Evolutionary conservation across 2,329 filamentous ascomycete genomes (phyloP), one percentile per base, ranked within the genome.

Genomic region (Pseudocercospora pini-densiflorae): DNA sequence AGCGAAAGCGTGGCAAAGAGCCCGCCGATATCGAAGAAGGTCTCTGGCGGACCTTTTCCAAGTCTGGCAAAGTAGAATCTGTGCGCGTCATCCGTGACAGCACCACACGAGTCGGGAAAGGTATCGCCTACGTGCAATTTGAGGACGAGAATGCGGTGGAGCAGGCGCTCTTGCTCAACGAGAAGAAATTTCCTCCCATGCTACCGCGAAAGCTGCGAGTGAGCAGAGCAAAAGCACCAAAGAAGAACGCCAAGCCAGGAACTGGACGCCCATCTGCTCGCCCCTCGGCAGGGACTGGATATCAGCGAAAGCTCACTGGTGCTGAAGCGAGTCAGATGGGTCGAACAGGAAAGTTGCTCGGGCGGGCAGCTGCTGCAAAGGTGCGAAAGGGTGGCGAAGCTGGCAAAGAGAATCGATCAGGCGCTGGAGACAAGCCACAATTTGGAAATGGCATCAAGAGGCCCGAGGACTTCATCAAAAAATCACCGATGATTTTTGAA

Each of bases 121-220:
- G 95, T 4, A 93, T 99, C 76, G 96, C 96, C 68, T 99, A 99
- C 75, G 94, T 99, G 16, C 95, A 99, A 77, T 99, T 99, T 80
- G 73, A 90, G 83, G 92, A 98, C 74, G 88, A 86, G 69, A 97
- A 96, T 74, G 85, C 90, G 53, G 94, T 99, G 54, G 95, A 99
- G 80, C 87, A 91, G n/a, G 95, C 95, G 1, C 86, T 99, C 12
- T 86, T 96, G 45, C 88, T 94, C 68, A 87, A 97, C 77, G 94
- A 89, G 68, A 97, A 98, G 84, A 95, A 92, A 74, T 98, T 94
- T 76, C 93, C 94, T 16, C 94, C 94, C 19, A 90, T 97, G 87
- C 88, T 98, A n/a, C 94, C 94, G 9, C 89, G 95, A 54, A 87
- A 90, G 71, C 84, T 99, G 36, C 91, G 95, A 62, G 94, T 99